Evolutionary conservation across 495 filamentous ascomycete species (phyloP), one percentile per base, ranked within the genome.

Genomic region (Aspergillus campestris): DNA sequence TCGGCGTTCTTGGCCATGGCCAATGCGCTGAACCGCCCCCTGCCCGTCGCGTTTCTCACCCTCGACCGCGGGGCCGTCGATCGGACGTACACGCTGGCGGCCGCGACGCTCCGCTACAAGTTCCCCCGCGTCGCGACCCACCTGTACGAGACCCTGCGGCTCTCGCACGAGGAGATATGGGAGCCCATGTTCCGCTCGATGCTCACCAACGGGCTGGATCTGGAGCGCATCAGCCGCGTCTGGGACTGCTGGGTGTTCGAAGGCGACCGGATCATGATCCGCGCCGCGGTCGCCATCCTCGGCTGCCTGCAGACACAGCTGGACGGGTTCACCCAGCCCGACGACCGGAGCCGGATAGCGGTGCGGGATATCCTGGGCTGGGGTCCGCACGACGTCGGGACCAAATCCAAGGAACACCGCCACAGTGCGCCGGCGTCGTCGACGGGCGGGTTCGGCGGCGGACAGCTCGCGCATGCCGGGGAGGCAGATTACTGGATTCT

Each of bases 211-310:
- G 67, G 71, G 10, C 64, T 84, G 3, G 68, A 73, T n/a, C 64
- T 95, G 3, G 91, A 95, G 50, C 75, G 83, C 42, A 79, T 79
- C 9, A 81, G 81, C 28, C 75, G 92, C 8, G 70, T 97, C 4
- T 96, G 88, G 89, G 92, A 98, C 57, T 85, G 94, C 24, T 92
- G 88, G 69, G 83, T 91, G 2, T 95, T 97, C 47, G 92, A 98
- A 59, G 90, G 89, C 3, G 92, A 97, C 53, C 73, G 78, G 7
- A 73, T 89, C 10, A 70, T 95, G 8, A 79, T 96, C 15, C 77
- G 91, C 3, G 81, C 86, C 0, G 85, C 79, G 0, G 80, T 96
- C 5, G 92, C 83, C 3, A 59, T 87, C 30, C 63, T 94, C 5
- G 66, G 77, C 8, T 64, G 66, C 38, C 59, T 87, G 24, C 83